phyloP scores from a whole-genome alignment of 2,329 filamentous ascomycete species.

The Gremmenia infestans region DNA sequence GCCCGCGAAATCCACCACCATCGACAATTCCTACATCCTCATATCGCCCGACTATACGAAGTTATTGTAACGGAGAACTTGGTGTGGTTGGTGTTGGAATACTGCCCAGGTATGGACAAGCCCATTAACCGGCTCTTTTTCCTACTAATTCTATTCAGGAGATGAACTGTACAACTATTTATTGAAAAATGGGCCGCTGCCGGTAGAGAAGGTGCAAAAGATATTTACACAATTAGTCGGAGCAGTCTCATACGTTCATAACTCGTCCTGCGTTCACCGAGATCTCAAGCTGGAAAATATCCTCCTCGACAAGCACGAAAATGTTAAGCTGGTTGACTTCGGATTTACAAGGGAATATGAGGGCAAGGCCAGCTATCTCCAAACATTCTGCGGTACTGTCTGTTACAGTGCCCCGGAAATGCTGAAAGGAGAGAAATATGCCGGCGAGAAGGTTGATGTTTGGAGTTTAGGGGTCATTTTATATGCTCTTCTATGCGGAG shows the following conservation, averaged over 20 bases:
- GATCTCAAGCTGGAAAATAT: conserved; percentile 97
- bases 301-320: conserved; percentile 90
- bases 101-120: conserved; percentile 69
- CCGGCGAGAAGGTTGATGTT: conserved; percentile 94
- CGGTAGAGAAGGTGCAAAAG: conserved; percentile 82
- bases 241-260: conserved; percentile 91
- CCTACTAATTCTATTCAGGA: conserved; percentile 46
- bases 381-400: conserved; percentile 96
- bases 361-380: conserved; percentile 86
- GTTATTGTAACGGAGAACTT: conserved; percentile 93
- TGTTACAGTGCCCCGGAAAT: conserved; percentile 98
- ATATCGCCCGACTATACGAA: conserved; percentile 95
- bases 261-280: conserved; percentile 90
- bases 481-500: conserved; percentile 75
- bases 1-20: conserved; percentile 98
- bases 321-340: conserved; percentile 97
- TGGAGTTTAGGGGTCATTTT: conserved; percentile 87
- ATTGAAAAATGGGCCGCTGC: conserved; percentile 76
- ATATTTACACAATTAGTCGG: conserved; percentile 95
- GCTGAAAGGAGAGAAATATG: conserved; percentile 97
- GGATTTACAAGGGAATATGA: conserved; percentile 98
- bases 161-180: conserved; percentile 98
- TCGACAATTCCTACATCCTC: conserved; percentile 93
- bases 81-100: conserved; percentile 96
- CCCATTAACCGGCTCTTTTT: conserved; percentile 22